These are phyloP conservation scores for Sporothrix luriei DNA, from an alignment of 2,329 filamentous ascomycete genomes.

Conservation along the genomic window DNA sequence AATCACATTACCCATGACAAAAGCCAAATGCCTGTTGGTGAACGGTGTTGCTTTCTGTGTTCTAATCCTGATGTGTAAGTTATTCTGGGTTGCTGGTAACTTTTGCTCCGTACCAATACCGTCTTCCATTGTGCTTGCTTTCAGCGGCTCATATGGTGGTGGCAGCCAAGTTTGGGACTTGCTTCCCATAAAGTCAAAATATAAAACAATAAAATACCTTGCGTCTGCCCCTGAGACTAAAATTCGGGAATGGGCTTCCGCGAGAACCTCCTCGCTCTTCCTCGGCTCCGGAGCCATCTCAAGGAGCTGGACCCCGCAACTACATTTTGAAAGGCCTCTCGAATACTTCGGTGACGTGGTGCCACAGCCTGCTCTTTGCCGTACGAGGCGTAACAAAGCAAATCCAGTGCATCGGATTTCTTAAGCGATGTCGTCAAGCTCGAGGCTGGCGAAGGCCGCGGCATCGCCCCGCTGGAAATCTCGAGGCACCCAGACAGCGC, in stretches of 20 bases:
- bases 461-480: neutral
- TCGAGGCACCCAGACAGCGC: neutral
- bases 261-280: neutral
- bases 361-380: neutral
- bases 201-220: neutral
- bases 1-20: neutral
- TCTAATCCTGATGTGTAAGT: conserved; percentile 2
- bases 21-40: neutral
- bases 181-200: neutral
- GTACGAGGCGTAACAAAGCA: neutral
- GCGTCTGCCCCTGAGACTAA: neutral
- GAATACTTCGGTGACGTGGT: neutral
- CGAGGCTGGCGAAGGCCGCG: neutral
- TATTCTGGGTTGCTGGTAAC: neutral
- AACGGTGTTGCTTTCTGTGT: neutral
- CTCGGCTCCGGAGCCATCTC: conserved; percentile 12
- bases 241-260: conserved; percentile 13
- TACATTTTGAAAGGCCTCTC: neutral
- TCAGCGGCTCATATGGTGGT: neutral
- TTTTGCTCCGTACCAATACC: neutral
- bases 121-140: too few relatives aligned
- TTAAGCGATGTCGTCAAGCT: neutral
- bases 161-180: too few relatives aligned
- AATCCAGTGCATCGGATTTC: neutral
- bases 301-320: conserved; percentile 8